These are phyloP conservation scores for Ustilago esculenta DNA, from an alignment of 1,284 basidiomycete species.

Conservation along the genomic window DNA sequence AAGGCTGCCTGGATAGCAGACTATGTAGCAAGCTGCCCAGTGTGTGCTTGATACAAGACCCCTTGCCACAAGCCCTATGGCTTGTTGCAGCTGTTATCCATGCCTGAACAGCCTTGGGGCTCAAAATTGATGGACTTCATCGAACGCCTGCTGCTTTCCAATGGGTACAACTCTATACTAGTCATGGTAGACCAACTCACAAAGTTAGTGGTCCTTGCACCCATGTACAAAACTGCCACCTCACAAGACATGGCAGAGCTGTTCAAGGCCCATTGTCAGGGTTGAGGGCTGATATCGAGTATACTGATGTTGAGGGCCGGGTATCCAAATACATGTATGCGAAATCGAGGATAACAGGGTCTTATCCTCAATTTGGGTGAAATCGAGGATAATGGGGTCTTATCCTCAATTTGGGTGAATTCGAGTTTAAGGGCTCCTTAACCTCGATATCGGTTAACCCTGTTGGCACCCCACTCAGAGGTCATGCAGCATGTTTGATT, in stretches of 20 bases:
- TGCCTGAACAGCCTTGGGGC: conserved; percentile 67
- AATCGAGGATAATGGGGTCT: no score
- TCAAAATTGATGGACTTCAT: conserved; percentile 71
- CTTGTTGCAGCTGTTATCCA: conserved; percentile 67
- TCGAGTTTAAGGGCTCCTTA: no score
- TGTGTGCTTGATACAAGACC: conserved; percentile 68
- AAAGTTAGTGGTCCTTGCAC: conserved; percentile 70
- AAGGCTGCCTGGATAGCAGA: conserved; percentile 62
- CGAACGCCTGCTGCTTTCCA: conserved; percentile 64
- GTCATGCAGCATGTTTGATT: no score
- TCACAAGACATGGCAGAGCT: conserved; percentile 50
- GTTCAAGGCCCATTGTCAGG: no score
- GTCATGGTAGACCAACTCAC: conserved; percentile 68
- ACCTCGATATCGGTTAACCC: no score
- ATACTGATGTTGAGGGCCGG: no score
- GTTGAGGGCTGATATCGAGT: no score
- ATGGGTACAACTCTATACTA: conserved; percentile 59
- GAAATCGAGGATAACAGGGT: no score
- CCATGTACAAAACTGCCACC: conserved; percentile 69
- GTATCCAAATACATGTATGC: no score
- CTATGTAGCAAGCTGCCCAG: conserved; percentile 69
- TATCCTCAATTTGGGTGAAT: no score
- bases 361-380: no score
- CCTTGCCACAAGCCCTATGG: conserved; percentile 59
- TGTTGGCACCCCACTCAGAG: no score